These are phyloP conservation scores for Orbilia blumenaviensis DNA, from an alignment of 2,329 filamentous ascomycete genomes.

Conservation along the genomic window DNA sequence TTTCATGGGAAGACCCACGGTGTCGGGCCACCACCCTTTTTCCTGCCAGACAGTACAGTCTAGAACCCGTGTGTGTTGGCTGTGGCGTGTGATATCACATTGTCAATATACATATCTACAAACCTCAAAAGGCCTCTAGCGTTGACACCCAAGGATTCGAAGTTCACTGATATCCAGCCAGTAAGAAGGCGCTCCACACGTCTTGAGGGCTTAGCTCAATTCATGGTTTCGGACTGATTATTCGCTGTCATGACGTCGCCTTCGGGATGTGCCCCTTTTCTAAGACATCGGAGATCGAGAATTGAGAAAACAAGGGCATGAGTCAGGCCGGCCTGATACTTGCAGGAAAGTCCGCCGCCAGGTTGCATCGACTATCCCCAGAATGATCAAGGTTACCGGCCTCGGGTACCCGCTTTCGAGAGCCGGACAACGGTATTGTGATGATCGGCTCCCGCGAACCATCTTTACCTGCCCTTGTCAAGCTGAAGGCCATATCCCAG, in stretches of 20 bases:
- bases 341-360: background rate
- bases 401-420: background rate
- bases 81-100: constrained; percentile 24
- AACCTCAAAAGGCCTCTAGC: background rate
- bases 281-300: background rate
- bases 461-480: background rate
- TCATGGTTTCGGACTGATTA: background rate
- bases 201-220: background rate
- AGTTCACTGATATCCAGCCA: background rate
- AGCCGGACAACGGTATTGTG: background rate
- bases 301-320: background rate
- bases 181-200: background rate
- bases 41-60: background rate
- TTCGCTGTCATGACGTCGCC: constrained; percentile 6
- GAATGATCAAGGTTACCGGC: background rate
- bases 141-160: background rate
- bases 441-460: background rate
- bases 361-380: background rate
- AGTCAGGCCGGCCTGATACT: background rate
- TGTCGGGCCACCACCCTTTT: constrained; percentile 26
- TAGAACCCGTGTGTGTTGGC: constrained; percentile 25
- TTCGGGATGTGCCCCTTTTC: background rate
- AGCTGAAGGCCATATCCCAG: background rate
- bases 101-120: background rate
- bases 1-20: constrained; percentile 27